Evolutionary conservation across 164 flowering plant species (phyloP), one percentile per base, ranked within the genome.

Genomic region (Vitis amurensis): DNA sequence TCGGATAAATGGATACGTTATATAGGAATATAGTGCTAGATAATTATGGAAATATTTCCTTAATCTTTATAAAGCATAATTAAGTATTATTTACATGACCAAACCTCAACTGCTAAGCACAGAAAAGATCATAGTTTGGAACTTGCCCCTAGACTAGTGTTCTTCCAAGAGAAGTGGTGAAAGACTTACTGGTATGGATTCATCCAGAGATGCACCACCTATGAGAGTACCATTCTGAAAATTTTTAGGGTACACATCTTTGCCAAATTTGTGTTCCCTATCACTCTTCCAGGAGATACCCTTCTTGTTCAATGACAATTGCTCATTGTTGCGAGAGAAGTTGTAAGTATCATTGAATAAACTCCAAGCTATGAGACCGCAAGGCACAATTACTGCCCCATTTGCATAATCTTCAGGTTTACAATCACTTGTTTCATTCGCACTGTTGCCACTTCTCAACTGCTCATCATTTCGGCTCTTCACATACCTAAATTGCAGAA

Each of bases 311-410:
- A 96, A 83, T 0, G 59, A 10, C 69, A 92, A 30, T 12, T n/a
- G 29, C 73, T 51, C 19, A 61, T 80, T 81, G 55, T 79, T 79
- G 70, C 69, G 71, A 27, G 92, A 74, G 74, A 96, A 93, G 48
- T 30, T 81, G 66, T 91, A 96, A 15, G 97, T 96, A 71, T 93
- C 99, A 73, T 96, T 96, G 74, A 96, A 96, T 81, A 96, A 77
- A 79, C 94, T 92, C 95, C 95, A 89, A 9, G 93, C 94, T 52
- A 96, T 89, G 55, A 96, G 94, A 77, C 99, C 99, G 78, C 99
- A 96, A 23, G 97, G 99, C 57, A 93, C 94, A 73, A 89, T 89
- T 6, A 93, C 76, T 12, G 23, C 16, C 1, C 79, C 82, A 67
- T 75, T 71, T 1, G 50, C 11, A 1, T 6, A 15, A 31, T 74